Evolutionary conservation across 306 rosid species (phyloP).

Genomic region (Medicago lupulina): DNA sequence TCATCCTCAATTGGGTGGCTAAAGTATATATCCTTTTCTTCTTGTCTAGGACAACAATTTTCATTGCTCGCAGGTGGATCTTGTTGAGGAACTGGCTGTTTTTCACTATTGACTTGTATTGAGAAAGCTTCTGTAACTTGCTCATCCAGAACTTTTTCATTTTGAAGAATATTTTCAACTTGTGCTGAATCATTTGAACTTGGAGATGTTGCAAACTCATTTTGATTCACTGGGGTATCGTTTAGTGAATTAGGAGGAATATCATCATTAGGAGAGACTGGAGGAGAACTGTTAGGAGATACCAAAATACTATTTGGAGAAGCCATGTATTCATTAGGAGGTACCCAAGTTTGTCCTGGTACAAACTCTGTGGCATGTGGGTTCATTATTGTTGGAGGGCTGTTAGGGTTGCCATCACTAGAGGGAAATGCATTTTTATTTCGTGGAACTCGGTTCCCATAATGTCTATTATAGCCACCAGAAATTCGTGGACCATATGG

Average conservation of each 20-base stretch:
- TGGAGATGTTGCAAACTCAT: conserved; percentile 63
- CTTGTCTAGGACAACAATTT: conserved; percentile 41
- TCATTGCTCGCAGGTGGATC: conserved; percentile 50
- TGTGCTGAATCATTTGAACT: conserved; percentile 57
- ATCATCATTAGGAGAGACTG: conserved; percentile 62
- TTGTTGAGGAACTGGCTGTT: conserved; percentile 47
- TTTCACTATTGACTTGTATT: conserved; percentile 52
- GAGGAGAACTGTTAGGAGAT: conserved; percentile 69
- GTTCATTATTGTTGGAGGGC: conserved; percentile 86
- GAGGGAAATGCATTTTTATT: conserved; percentile 60
- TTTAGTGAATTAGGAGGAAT: conserved; percentile 52
- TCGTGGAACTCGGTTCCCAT: conserved; percentile 80
- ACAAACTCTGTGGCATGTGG: conserved; percentile 97
- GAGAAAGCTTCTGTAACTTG: conserved; percentile 44
- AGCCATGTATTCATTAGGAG: conserved; percentile 70
- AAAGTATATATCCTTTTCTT: conserved; percentile 55
- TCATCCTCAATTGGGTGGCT: conserved; percentile 43
- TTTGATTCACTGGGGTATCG: conserved; percentile 59
- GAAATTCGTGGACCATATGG: conserved; percentile 97
- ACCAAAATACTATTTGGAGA: conserved; percentile 61
- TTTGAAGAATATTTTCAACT: conserved; percentile 48
- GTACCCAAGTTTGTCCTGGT: conserved; percentile 82
- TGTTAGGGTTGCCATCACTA: conserved; percentile 73
- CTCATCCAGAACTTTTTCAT: conserved; percentile 44
- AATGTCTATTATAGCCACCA: conserved; percentile 76